Percentiles rank a stretch among this genome's conserved stretches.
These are phyloP conservation scores for Pachysandra terminalis DNA, from an alignment of 164 flowering plant species.

Conservation along the genomic window DNA sequence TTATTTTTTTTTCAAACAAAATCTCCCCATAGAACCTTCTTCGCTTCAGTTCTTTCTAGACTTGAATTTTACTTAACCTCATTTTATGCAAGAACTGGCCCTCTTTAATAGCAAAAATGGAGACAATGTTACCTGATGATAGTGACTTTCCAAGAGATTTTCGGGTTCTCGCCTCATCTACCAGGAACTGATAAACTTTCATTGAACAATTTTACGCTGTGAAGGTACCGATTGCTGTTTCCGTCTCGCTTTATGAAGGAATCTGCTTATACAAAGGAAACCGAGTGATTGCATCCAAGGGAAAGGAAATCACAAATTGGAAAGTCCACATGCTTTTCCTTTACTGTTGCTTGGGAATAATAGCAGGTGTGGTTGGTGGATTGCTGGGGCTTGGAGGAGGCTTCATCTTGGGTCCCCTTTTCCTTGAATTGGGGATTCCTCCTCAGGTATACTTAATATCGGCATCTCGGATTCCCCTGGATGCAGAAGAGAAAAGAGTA, in stretches of 20 bases:
- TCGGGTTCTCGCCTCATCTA: constrained; percentile 5
- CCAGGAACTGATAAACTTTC: background rate
- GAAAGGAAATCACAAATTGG: constrained; percentile 27
- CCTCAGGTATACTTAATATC: constrained; percentile 45
- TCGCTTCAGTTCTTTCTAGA: background rate
- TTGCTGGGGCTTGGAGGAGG: constrained; percentile 54
- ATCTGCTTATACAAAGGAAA: constrained; percentile 36
- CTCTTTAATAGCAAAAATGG: background rate
- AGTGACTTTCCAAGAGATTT: background rate
- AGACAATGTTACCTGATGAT: background rate
- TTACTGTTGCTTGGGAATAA: constrained; percentile 35
- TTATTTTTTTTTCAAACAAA: too few species aligned
- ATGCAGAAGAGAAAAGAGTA: background rate
- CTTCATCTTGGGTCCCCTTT: constrained; percentile 49
- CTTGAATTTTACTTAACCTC: background rate
- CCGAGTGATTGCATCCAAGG: constrained; percentile 35
- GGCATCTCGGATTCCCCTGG: background rate
- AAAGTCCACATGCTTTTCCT: constrained; percentile 31
- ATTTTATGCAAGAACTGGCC: background rate
- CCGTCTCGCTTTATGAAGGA: constrained; percentile 51
- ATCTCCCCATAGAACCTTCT: background rate
- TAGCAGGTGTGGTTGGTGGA: constrained; percentile 55
- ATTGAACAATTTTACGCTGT: constrained; percentile 1
- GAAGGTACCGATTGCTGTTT: constrained; percentile 59
- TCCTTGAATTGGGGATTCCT: constrained; percentile 47